phyloP scores from a whole-genome alignment of 352 stramenopile species.

The Bremia lactucae region DNA sequence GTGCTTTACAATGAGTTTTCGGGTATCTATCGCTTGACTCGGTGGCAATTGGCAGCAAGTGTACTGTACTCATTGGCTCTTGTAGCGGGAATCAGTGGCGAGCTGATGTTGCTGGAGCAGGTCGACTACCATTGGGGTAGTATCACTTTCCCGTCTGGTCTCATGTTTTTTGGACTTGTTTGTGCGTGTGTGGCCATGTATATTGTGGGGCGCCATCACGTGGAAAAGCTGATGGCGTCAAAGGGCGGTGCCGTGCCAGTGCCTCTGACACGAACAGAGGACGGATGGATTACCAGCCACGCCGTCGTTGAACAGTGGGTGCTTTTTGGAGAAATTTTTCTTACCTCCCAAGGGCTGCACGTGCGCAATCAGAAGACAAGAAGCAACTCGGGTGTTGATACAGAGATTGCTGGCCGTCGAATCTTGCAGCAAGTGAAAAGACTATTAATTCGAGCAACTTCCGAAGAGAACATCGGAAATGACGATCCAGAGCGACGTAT shows the following conservation, averaged over 20 bases:
- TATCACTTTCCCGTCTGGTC: slow-evolving; percentile 59
- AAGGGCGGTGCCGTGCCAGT: slow-evolving; percentile 69
- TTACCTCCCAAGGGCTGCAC: slow-evolving; percentile 53
- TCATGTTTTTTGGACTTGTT: slow-evolving; percentile 71
- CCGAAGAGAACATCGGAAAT: slow-evolving; percentile 37
- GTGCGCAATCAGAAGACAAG: slow-evolving; percentile 39
- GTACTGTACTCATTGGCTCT: slow-evolving; percentile 64
- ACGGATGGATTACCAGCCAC: slow-evolving; percentile 77
- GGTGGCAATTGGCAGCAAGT: slow-evolving; percentile 61
- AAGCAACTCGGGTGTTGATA: slow-evolving; percentile 43
- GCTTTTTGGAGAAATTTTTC: slow-evolving; percentile 65
- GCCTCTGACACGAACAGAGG: slow-evolving; percentile 55
- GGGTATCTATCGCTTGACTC: slow-evolving; percentile 63
- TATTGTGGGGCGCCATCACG: slow-evolving; percentile 68
- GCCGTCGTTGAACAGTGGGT: slow-evolving; percentile 76
- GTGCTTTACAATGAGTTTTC: slow-evolving; percentile 76
- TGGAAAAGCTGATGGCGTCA: slow-evolving; percentile 72
- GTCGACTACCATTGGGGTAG: slow-evolving; percentile 64
- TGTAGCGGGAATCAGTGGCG: slow-evolving; percentile 39
- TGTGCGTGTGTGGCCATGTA: slow-evolving; percentile 68
- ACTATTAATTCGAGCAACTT: slow-evolving; percentile 25
- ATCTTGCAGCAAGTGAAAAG: slow-evolving; percentile 36
- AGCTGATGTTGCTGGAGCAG: slow-evolving; percentile 71
- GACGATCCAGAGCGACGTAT: slow-evolving; percentile 61
- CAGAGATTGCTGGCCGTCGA: slow-evolving; percentile 27